Evolutionary conservation across 352 stramenopile genomes (phyloP), one percentile per base, ranked within the genome.

Genomic region (Globisporangium spinosum): DNA sequence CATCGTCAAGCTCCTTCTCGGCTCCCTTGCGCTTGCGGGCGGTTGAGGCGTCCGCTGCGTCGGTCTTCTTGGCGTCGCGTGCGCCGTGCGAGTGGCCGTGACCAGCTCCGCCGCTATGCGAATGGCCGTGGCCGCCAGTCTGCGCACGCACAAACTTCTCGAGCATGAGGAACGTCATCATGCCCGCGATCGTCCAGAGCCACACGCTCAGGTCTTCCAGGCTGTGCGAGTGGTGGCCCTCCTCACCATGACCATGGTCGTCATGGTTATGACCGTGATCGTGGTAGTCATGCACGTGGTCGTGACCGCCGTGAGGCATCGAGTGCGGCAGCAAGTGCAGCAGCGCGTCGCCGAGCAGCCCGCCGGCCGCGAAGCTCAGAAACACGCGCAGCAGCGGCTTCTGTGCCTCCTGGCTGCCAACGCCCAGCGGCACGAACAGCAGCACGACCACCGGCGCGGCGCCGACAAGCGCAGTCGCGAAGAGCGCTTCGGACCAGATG

Each of bases 311-410:
- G 29, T 70, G 68, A 0, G 83, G 80, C 1, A 97, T 76, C 40
- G 94, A 91, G 70, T 98, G 92, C 43, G 92, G 92, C 40, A 98
- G 78, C 43, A 97, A 71, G 75, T 98, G 92, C 62, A 98, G 71
- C 70, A 98, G 87, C 32, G 94, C 87, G 54, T 98, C 92, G 45
- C 92, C 92, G 9, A 98, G 73, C 60, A 98, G 70, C 3, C 88
- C 92, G 27, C 91, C 92, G 5, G 87, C 87, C 23, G 91, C 87
- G 66, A 98, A 98, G 47, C 83, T 93, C 60, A 98, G 74, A 67
- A 97, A 92, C 58, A 97, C 78, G 38, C 83, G 85, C 62, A 96
- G 72, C 56, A 91, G 68, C 40, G 82, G 77, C 74, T 92, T 83
- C 64, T 94, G 83, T 32, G 77, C 76, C 65, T 88, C 78, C 40